Conservation (phyloP, 2,329 filamentous ascomycete species). For the Endothia cerciana region DNA sequence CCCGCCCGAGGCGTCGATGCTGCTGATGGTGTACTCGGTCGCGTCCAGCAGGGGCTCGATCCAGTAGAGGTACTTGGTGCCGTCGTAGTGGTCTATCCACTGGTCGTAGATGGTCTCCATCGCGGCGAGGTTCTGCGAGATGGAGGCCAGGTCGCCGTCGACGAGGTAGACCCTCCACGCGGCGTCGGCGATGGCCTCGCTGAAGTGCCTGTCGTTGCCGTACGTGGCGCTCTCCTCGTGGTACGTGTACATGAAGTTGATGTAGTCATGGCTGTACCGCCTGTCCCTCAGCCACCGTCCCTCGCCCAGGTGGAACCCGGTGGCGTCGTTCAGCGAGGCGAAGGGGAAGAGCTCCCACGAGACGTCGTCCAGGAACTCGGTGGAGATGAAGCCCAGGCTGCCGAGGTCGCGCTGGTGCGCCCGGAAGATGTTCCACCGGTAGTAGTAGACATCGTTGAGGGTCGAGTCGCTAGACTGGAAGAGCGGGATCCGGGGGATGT, state of each 20-base stretch:
- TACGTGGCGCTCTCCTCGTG: constrained; percentile 33
- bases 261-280: constrained; percentile 48
- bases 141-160: constrained; percentile 42
- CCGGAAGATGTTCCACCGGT: constrained; percentile 49
- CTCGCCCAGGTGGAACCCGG: constrained; percentile 48
- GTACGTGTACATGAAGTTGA: constrained; percentile 44
- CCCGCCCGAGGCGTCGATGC: constrained; percentile 46
- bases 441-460: constrained; percentile 49
- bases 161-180: constrained; percentile 47
- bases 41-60: constrained; percentile 48
- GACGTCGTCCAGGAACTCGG: constrained; percentile 49
- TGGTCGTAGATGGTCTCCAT: constrained; percentile 43
- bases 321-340: constrained; percentile 48
- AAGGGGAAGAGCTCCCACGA: constrained; percentile 46
- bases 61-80: constrained; percentile 45
- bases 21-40: constrained; percentile 49
- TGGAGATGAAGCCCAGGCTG: constrained; percentile 46
- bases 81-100: constrained; percentile 45
- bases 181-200: constrained; percentile 46
- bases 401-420: constrained; percentile 49
- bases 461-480: constrained; percentile 44
- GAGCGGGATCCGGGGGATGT: constrained; percentile 42
- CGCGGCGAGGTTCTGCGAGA: constrained; percentile 38
- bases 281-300: constrained; percentile 49
- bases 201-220: constrained; percentile 46